These are phyloP conservation scores for Boletus semigastroideus DNA, from an alignment of 1,284 basidiomycete species.

Conservation along the genomic window DNA sequence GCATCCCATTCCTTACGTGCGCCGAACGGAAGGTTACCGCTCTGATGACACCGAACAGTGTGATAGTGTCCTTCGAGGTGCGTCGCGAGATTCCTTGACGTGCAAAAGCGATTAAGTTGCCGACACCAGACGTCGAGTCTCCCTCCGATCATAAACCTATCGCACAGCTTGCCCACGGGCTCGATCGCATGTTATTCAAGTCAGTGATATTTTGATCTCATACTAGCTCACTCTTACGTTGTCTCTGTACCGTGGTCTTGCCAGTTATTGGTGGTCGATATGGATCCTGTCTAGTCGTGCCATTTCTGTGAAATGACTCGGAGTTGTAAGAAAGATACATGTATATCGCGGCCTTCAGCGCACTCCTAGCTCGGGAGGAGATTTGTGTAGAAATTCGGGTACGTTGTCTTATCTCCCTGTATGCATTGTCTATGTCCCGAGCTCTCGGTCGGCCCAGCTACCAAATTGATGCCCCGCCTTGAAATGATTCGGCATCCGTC, in stretches of 20 bases:
- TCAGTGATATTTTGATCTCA: conserved; percentile 34
- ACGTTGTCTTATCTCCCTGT: no score
- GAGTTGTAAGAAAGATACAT: no score
- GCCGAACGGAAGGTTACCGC: conserved; percentile 46
- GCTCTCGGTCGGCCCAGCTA: no score
- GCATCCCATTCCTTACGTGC: conserved; percentile 27
- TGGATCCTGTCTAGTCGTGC: no score
- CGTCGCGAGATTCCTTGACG: neutral
- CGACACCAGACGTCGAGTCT: conserved; percentile 47
- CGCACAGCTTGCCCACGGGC: conserved; percentile 70
- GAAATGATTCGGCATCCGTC: no score
- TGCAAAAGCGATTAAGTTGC: neutral
- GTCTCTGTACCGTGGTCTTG: neutral
- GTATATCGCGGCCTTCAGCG: no score
- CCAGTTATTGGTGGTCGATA: no score
- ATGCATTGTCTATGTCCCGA: no score
- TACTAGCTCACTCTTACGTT: neutral
- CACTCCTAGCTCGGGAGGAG: no score
- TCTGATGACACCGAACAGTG: conserved; percentile 34
- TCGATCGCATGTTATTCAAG: conserved; percentile 88
- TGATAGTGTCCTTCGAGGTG: conserved; percentile 24
- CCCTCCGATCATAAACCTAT: conserved; percentile 55
- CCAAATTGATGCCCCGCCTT: no score
- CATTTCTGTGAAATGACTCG: no score
- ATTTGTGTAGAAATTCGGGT: no score